These are phyloP conservation scores for Fraxinus ornus DNA, from an alignment of 305 asterid species.

Conservation along the genomic window DNA sequence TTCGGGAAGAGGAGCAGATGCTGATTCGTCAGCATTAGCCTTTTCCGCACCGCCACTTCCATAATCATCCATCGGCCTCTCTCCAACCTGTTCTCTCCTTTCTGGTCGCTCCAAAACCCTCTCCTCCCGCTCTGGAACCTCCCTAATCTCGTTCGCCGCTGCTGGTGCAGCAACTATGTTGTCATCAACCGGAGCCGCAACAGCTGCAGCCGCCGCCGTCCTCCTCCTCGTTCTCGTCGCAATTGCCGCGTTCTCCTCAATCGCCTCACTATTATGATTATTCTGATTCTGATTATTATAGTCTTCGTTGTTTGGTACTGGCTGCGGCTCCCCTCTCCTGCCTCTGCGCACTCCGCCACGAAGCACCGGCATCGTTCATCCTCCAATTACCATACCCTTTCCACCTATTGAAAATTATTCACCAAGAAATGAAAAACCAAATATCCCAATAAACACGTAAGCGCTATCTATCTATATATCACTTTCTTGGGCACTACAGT, in stretches of 20 bases:
- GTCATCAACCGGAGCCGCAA: conserved; percentile 43
- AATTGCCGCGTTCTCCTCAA: conserved; percentile 57
- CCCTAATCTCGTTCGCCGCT: conserved; percentile 34
- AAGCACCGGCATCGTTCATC: conserved; percentile 70
- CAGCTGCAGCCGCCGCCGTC: conserved; percentile 56
- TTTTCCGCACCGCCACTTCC: conserved; percentile 56
- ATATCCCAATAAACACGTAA: not conserved
- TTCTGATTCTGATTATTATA: conserved; percentile 20
- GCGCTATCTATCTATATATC: not conserved
- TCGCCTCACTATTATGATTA: conserved; percentile 24
- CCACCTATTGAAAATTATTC: conserved; percentile 18
- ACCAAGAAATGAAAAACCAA: not conserved
- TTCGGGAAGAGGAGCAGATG: conserved; percentile 63
- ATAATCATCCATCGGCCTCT: conserved; percentile 56
- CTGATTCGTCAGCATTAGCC: conserved; percentile 59
- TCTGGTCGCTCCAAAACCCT: conserved; percentile 29
- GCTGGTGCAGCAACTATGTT: conserved; percentile 44
- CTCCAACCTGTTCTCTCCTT: conserved; percentile 43
- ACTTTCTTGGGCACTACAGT: not conserved
- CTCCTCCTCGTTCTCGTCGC: conserved; percentile 77
- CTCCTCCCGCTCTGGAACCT: conserved; percentile 33
- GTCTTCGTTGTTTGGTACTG: conserved; percentile 26
- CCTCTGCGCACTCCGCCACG: conserved; percentile 78
- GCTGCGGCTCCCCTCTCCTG: conserved; percentile 44
- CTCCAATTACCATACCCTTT: conserved; percentile 50